Conservation (phyloP, 371 early-diverging fungal genomes). For the Zychaea mexicana region DNA sequence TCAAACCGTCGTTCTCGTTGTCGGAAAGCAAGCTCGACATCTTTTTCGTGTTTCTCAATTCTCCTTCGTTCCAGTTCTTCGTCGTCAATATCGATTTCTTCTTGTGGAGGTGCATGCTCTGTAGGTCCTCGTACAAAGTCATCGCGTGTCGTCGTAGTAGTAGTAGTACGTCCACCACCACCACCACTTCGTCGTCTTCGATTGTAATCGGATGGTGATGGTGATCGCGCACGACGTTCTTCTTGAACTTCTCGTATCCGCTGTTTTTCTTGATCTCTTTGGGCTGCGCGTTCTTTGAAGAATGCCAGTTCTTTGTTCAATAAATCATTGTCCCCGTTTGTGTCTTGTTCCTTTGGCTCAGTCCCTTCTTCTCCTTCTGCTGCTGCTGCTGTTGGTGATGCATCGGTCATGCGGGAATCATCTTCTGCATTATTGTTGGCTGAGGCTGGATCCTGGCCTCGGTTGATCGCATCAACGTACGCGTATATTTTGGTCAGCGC, state of each 20-base stretch:
- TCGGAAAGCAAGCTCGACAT: constrained; percentile 64
- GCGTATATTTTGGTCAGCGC: constrained; percentile 34
- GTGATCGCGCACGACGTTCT: constrained; percentile 24
- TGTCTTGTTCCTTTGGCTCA: background rate
- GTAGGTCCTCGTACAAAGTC: constrained; percentile 30
- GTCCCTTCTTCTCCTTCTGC: too few relatives aligned
- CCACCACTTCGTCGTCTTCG: constrained; percentile 29
- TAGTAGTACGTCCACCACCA: background rate
- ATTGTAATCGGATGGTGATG: constrained; percentile 11
- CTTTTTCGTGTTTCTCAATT: constrained; percentile 66
- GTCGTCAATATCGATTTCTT: constrained; percentile 50
- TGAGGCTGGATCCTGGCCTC: constrained; percentile 33
- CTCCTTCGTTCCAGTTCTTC: constrained; percentile 71
- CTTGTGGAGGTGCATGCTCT: constrained; percentile 18
- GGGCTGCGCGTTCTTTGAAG: constrained; percentile 67
- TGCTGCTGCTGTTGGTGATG: background rate
- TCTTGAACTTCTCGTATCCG: constrained; percentile 28
- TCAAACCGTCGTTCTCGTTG: constrained; percentile 76
- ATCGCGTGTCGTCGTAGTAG: constrained; percentile 23
- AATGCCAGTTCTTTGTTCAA: constrained; percentile 65
- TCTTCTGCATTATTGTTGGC: constrained; percentile 9
- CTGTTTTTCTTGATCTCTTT: constrained; percentile 57
- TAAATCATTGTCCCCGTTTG: constrained; percentile 46
- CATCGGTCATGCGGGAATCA: background rate
- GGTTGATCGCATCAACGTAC: constrained; percentile 47